Percentiles rank a stretch among this genome's conserved stretches.
phyloP scores from a whole-genome alignment of 2,329 filamentous ascomycete species.

The Helminthosporium solani region DNA sequence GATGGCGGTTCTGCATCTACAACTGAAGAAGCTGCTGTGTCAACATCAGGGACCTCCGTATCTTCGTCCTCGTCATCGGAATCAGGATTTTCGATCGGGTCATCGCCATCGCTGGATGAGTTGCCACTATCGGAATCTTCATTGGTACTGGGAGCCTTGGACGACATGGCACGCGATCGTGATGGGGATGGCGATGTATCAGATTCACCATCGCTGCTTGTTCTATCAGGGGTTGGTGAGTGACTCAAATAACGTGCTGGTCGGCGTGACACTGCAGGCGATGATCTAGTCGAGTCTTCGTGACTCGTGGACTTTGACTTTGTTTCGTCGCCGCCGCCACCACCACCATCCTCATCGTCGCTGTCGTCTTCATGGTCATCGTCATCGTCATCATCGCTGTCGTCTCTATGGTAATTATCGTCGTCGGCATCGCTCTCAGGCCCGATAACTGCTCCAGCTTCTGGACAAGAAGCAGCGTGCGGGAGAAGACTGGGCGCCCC shows the following conservation, averaged over 20 bases:
- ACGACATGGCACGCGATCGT: constrained; percentile 2
- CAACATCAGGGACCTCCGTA: constrained; percentile 10
- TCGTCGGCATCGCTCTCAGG: too few relatives aligned
- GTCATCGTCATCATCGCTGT: too few relatives aligned
- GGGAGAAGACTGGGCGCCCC: background rate
- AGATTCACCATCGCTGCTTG: constrained; percentile 18
- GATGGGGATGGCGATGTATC: constrained; percentile 4
- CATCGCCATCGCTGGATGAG: background rate
- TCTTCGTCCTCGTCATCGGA: constrained; percentile 13
- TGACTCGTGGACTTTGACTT: constrained; percentile 16
- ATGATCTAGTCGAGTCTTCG: constrained; percentile 20
- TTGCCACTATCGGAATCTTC: constrained; percentile 9
- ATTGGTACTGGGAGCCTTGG: constrained; percentile 4
- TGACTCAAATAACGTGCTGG: constrained; percentile 27
- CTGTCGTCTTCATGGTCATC: constrained; percentile 4
- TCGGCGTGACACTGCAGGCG: constrained; percentile 17
- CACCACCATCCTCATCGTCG: constrained; percentile 8
- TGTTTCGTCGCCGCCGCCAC: background rate
- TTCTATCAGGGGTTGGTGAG: constrained; percentile 22
- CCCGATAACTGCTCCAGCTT: background rate
- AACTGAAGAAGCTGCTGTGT: background rate
- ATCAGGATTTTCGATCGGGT: background rate
- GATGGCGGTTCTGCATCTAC: constrained; percentile 8
- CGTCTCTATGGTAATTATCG: too few relatives aligned
- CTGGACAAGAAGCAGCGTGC: background rate